Conservation (phyloP, 495 filamentous ascomycete genomes). For the Aspergillus cristatus region DNA sequence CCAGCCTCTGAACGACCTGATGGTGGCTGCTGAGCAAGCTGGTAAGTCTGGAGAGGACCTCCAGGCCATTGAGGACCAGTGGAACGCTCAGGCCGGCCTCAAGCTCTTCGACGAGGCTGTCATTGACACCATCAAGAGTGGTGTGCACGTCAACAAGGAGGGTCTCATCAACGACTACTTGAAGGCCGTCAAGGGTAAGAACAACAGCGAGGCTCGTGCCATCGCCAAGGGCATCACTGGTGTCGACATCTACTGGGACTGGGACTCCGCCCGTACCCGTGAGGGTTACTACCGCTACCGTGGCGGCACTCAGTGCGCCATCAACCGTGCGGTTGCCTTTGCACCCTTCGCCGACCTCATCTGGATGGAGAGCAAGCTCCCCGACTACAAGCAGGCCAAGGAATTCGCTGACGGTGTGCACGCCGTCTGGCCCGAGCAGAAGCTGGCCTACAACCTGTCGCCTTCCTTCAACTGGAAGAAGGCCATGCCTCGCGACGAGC, state of each 20-base stretch:
- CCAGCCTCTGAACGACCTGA: slow-evolving; percentile 80
- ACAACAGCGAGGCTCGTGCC: slow-evolving; percentile 70
- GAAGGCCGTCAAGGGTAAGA: slow-evolving; percentile 64
- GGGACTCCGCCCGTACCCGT: slow-evolving; percentile 81
- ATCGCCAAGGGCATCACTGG: slow-evolving; percentile 79
- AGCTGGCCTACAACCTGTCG: slow-evolving; percentile 94
- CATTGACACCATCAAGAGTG: slow-evolving; percentile 64
- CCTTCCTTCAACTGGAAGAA: slow-evolving; percentile 99
- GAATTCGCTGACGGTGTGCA: slow-evolving; percentile 94
- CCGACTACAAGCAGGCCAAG: slow-evolving; percentile 84
- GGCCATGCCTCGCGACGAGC: slow-evolving; percentile 86
- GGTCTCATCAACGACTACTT: slow-evolving; percentile 57
- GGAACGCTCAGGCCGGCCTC: slow-evolving; percentile 72
- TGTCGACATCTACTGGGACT: slow-evolving; percentile 80
- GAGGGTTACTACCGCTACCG: slow-evolving; percentile 91
- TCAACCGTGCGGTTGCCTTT: slow-evolving; percentile 87
- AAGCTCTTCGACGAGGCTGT: slow-evolving; percentile 91
- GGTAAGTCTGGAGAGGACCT: slow-evolving; percentile 77
- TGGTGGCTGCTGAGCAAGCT: slow-evolving; percentile 72
- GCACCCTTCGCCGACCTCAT: slow-evolving; percentile 92
- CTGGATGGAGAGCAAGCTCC: slow-evolving; percentile 99
- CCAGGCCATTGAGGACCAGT: slow-evolving; percentile 87
- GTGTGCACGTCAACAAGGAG: slow-evolving; percentile 56
- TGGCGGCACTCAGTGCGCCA: slow-evolving; percentile 83
- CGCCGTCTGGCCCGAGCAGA: slow-evolving; percentile 90